These are phyloP conservation scores for Leishmania gerbilli DNA, from an alignment of 208 protist species.

Conservation along the genomic window DNA sequence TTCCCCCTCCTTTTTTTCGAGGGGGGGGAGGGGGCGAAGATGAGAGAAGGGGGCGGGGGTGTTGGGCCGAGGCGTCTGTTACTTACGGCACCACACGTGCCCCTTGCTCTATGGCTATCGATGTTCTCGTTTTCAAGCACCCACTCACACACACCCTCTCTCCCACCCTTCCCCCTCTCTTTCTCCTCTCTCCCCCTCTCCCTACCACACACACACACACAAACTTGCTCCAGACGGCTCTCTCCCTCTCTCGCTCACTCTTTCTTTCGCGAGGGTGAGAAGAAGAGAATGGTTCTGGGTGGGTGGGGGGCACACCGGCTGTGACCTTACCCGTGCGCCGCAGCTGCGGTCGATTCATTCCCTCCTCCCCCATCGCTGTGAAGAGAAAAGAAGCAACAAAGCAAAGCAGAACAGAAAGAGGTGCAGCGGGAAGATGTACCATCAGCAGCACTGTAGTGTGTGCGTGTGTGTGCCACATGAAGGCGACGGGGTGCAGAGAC, in stretches of 20 bases:
- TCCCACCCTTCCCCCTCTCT: neutral
- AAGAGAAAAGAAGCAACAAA: neutral
- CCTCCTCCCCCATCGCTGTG: neutral
- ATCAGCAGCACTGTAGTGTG: neutral
- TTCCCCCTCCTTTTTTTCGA: too few relatives aligned
- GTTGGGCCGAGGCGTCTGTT: too few relatives aligned
- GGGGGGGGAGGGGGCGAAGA: neutral
- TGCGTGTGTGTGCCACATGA: neutral
- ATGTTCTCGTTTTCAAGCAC: neutral
- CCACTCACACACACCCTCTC: too few relatives aligned
- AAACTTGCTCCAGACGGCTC: neutral
- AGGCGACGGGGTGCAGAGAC: neutral
- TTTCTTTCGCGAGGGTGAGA: neutral
- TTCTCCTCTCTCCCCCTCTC: neutral
- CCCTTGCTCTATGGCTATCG: neutral
- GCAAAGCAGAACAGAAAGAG: neutral
- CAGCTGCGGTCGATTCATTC: neutral
- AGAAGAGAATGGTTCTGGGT: neutral
- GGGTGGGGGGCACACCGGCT: neutral
- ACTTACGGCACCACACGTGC: neutral
- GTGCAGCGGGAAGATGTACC: neutral
- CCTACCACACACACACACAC: too few relatives aligned
- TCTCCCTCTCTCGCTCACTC: neutral
- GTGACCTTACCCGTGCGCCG: neutral
- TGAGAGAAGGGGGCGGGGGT: too few relatives aligned